Conservation (phyloP, 495 filamentous ascomycete genomes). For the Penicillium subrubescens region DNA sequence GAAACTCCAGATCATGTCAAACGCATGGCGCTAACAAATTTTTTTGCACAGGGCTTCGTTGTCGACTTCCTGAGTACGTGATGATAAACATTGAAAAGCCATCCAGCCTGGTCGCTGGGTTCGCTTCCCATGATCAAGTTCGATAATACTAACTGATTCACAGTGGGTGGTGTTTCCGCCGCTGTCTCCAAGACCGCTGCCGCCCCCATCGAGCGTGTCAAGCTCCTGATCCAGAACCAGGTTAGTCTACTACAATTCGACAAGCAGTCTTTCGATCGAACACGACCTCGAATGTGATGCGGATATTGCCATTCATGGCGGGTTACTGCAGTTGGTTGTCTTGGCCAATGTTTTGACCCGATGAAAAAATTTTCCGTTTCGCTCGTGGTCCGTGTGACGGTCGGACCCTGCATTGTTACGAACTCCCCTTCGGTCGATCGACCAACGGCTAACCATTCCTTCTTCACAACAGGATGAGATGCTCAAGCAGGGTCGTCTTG, state of each 20-base stretch:
- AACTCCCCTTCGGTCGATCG: not conserved
- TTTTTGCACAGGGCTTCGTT: slow-evolving; percentile 59
- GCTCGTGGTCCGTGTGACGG: slow-evolving; percentile 11
- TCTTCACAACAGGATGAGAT: slow-evolving; percentile 84
- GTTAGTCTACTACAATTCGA: slow-evolving; percentile 48
- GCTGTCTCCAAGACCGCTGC: slow-evolving; percentile 99
- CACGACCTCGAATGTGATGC: not conserved
- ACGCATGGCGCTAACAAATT: slow-evolving; percentile 35
- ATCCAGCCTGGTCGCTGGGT: slow-evolving; percentile 8
- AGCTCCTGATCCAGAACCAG: slow-evolving; percentile 99
- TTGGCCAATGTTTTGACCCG: not conserved
- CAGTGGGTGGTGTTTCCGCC: slow-evolving; percentile 99
- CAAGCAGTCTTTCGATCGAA: not conserved
- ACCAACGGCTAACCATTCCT: slow-evolving; percentile 20
- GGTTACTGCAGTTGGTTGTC: not conserved
- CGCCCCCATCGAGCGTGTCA: slow-evolving; percentile 99
- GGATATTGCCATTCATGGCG: not conserved
- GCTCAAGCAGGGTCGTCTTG: slow-evolving; percentile 96
- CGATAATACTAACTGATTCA: slow-evolving; percentile 35
- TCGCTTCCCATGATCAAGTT: not conserved
- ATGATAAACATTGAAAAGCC: slow-evolving; percentile 10
- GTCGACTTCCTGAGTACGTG: slow-evolving; percentile 98
- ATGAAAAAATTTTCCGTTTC: slow-evolving; percentile 12
- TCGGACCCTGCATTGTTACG: slow-evolving; percentile 11
- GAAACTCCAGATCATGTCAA: not conserved